Conservation (phyloP, 805 yeast genomes). For the Yarrowia porcina region DNA sequence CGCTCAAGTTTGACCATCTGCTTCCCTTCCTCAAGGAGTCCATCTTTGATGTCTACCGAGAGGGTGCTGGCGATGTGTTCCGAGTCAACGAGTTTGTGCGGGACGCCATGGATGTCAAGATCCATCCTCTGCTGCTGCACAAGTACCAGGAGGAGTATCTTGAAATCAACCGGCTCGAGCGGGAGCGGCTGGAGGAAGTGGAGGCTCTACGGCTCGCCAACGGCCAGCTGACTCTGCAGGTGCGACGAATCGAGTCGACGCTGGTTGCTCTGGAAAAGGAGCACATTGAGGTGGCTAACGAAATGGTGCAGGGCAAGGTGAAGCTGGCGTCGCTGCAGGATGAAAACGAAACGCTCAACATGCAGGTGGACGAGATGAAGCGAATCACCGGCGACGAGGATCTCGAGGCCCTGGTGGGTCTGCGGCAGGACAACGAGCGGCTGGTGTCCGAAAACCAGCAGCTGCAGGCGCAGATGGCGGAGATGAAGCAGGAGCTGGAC, state of each 20-base stretch:
- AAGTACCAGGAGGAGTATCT: conserved; percentile 72
- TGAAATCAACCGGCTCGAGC: conserved; percentile 66
- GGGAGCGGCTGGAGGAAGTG: conserved; percentile 60
- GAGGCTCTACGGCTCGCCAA: conserved; percentile 59
- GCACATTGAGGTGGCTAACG: conserved; percentile 83
- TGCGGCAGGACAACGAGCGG: conserved; percentile 2
- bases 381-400: conserved; percentile 14
- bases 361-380: conserved; percentile 36
- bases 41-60: conserved; percentile 67
- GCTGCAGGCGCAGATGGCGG: neutral
- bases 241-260: conserved; percentile 66
- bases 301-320: conserved; percentile 76
- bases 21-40: conserved; percentile 74
- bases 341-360: conserved; percentile 61
- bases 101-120: conserved; percentile 71
- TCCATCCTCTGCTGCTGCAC: conserved; percentile 68
- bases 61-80: conserved; percentile 44
- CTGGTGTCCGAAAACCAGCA: conserved; percentile 15
- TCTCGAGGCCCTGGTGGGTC: neutral
- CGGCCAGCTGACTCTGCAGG: conserved; percentile 68
- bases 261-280: conserved; percentile 70
- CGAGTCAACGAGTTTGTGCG: conserved; percentile 68
- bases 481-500: conserved; percentile 27
- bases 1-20: conserved; percentile 70
- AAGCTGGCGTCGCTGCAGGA: conserved; percentile 69